Conservation (phyloP, 352 stramenopile species). For the Globisporangium middletonii region DNA sequence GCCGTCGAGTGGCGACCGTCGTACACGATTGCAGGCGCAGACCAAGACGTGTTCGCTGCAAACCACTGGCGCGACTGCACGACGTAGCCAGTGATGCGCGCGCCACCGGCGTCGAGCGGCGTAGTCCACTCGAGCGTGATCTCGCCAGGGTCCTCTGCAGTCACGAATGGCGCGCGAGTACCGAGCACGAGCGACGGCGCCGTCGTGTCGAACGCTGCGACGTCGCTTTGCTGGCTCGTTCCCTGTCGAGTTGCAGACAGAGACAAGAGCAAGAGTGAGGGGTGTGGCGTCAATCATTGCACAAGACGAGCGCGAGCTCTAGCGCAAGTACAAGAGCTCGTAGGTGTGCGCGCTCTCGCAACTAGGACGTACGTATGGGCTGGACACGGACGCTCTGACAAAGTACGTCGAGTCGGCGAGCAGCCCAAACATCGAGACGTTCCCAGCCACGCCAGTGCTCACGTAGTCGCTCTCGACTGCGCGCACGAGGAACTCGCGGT, state of each 20-base stretch:
- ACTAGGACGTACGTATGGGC: constrained; percentile 12
- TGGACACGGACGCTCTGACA: constrained; percentile 17
- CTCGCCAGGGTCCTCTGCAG: constrained; percentile 37
- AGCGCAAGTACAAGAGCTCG: neutral
- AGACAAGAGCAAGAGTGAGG: neutral
- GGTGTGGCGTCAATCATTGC: neutral
- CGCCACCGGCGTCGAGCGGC: constrained; percentile 36
- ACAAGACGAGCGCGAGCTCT: neutral
- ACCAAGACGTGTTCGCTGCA: constrained; percentile 26
- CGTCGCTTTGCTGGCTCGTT: constrained; percentile 20
- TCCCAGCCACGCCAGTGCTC: constrained; percentile 10
- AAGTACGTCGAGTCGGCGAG: constrained; percentile 31
- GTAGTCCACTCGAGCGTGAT: constrained; percentile 31
- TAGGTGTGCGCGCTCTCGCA: too few species aligned
- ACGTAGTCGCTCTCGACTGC: constrained; percentile 7
- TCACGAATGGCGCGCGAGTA: constrained; percentile 21
- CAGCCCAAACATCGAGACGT: constrained; percentile 24
- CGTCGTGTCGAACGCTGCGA: constrained; percentile 23
- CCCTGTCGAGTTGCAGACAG: constrained; percentile 19
- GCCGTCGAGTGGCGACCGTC: constrained; percentile 22
- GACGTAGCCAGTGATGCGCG: constrained; percentile 38
- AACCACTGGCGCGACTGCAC: constrained; percentile 20
- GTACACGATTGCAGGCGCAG: constrained; percentile 23
- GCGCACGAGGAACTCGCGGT: constrained; percentile 10
- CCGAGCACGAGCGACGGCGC: constrained; percentile 20